Percentiles rank a stretch among this genome's conserved stretches.
Conservation (phyloP, 257 asterid genomes). For the Solanum bukasovii region DNA sequence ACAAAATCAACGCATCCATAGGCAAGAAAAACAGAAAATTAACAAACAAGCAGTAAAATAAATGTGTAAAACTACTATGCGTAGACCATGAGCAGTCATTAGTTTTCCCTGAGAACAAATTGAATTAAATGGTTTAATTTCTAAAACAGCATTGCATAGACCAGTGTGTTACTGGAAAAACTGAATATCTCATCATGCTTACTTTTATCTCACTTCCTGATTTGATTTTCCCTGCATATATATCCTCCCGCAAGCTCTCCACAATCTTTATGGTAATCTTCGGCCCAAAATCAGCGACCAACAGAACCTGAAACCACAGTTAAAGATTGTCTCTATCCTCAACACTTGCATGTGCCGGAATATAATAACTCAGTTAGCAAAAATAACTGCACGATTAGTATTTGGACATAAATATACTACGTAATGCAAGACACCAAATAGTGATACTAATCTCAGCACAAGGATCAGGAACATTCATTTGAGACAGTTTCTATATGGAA, state of each 20-base stretch:
- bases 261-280: slow-evolving; percentile 79
- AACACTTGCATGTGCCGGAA: not conserved
- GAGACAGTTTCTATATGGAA: not conserved
- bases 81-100: not conserved
- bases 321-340: not conserved
- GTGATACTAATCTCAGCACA: not conserved
- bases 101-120: not conserved
- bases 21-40: not conserved
- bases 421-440: not conserved
- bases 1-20: not conserved
- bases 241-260: slow-evolving; percentile 88
- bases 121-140: not conserved
- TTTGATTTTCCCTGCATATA: slow-evolving; percentile 83
- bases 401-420: not conserved
- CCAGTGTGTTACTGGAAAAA: not conserved
- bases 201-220: slow-evolving; percentile 89
- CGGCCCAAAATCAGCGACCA: slow-evolving; percentile 97
- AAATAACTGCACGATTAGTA: not conserved
- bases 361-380: not conserved
- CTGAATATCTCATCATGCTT: slow-evolving; percentile 4
- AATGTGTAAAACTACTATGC: not conserved
- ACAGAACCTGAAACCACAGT: slow-evolving; percentile 35
- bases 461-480: not conserved
- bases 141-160: not conserved
- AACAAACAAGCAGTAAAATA: not conserved